Evolutionary conservation across 495 filamentous ascomycete genomes (phyloP).

Genomic region (Aspergillus biplanus): DNA sequence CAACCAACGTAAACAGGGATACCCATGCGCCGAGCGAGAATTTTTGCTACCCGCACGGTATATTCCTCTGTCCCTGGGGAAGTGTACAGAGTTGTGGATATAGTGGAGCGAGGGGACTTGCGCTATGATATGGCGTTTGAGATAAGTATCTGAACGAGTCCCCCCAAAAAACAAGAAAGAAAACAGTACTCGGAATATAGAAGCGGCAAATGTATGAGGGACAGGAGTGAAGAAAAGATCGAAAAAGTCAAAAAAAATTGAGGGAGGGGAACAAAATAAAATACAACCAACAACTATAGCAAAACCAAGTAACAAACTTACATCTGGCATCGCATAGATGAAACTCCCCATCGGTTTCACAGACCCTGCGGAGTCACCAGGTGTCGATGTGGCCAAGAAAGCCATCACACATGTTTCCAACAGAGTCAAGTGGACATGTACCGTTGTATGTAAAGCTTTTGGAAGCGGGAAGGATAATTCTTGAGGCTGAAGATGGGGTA

Average conservation of each 20-base stretch:
- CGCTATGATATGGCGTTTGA: slow-evolving; percentile 31
- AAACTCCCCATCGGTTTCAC: slow-evolving; percentile 65
- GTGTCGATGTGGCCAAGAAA: slow-evolving; percentile 74
- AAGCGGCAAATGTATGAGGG: too few species aligned
- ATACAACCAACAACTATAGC: not conserved
- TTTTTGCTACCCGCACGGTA: slow-evolving; percentile 79
- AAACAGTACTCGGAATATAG: not conserved
- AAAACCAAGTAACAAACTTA: slow-evolving; percentile 42
- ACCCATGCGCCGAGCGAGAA: slow-evolving; percentile 69
- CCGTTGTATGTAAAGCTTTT: slow-evolving; percentile 72
- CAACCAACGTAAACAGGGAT: slow-evolving; percentile 85
- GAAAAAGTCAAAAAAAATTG: not conserved
- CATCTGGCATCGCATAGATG: slow-evolving; percentile 90
- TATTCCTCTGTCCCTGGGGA: slow-evolving; percentile 80
- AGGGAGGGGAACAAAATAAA: not conserved
- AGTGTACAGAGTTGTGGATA: slow-evolving; percentile 81
- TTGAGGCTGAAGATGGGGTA: slow-evolving; percentile 47
- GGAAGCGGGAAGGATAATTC: slow-evolving; percentile 81
- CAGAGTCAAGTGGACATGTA: slow-evolving; percentile 77
- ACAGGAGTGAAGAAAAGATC: not conserved
- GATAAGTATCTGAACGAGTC: slow-evolving; percentile 13
- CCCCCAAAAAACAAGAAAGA: not conserved
- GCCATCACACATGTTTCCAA: slow-evolving; percentile 67
- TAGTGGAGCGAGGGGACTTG: slow-evolving; percentile 38
- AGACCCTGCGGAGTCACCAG: slow-evolving; percentile 54